A percentile compares a stretch with the other conserved stretches of the same genome.
Evolutionary conservation across 176 grass and related monocot species (phyloP).

Genomic region (Lolium multiflorum): DNA sequence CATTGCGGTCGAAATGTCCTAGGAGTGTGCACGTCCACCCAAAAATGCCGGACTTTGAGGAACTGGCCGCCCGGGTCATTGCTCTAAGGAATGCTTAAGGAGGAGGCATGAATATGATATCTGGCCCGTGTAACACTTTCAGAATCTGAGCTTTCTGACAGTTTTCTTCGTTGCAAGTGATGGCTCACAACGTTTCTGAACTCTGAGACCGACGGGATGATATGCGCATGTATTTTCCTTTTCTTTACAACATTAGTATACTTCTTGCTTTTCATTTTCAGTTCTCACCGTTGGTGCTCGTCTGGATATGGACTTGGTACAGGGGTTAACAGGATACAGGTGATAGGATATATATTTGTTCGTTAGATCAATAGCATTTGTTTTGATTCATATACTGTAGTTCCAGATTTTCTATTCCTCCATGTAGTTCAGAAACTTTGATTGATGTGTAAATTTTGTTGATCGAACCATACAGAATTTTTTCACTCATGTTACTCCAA

Average conservation of each 20-base stretch:
- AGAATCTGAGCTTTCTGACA: slow-evolving; percentile 22
- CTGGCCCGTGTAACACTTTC: slow-evolving; percentile 12
- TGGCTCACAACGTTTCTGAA: background rate
- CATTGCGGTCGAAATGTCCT: slow-evolving; percentile 38
- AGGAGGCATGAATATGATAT: background rate
- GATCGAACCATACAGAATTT: background rate
- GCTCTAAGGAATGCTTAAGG: slow-evolving; percentile 54
- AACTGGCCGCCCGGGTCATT: slow-evolving; percentile 62
- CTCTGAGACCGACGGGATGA: slow-evolving; percentile 10
- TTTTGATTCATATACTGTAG: slow-evolving; percentile 25
- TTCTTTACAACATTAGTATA: background rate
- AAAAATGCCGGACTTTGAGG: slow-evolving; percentile 63
- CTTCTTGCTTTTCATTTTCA: background rate
- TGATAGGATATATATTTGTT: slow-evolving; percentile 29
- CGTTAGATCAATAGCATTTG: slow-evolving; percentile 3
- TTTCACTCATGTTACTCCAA: background rate
- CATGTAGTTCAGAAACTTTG: background rate
- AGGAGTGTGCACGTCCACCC: slow-evolving; percentile 53
- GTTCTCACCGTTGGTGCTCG: slow-evolving; percentile 11
- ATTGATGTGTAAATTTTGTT: slow-evolving; percentile 14
- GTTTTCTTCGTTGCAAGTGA: background rate
- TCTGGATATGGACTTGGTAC: slow-evolving; percentile 32
- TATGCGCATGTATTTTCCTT: slow-evolving; percentile 17
- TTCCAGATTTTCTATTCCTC: background rate
- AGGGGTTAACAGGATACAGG: slow-evolving; percentile 32